Conservation (phyloP, 1,139 yeast species). For the Nakaseomyces glabratus region DNA sequence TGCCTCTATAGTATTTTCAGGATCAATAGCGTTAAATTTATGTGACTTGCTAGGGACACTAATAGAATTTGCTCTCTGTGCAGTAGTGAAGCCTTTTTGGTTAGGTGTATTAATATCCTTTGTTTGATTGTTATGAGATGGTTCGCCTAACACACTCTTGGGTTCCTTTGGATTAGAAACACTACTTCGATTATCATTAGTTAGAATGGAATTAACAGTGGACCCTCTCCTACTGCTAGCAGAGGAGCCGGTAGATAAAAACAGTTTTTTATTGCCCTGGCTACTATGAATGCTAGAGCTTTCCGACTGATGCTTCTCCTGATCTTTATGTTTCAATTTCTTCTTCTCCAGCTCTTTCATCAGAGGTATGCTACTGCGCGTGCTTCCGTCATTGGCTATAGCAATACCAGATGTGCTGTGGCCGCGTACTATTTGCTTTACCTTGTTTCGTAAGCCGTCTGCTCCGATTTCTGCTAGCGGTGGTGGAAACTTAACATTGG, state of each 20-base stretch:
- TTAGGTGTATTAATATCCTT: not conserved
- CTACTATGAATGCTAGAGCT: conserved; percentile 1
- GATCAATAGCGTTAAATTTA: not conserved
- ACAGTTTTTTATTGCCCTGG: not conserved
- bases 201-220: conserved; percentile 11
- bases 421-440: conserved; percentile 8
- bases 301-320: conserved; percentile 1
- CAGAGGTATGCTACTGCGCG: too few relatives aligned
- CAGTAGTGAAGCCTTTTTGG: too few relatives aligned
- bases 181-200: conserved; percentile 6
- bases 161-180: not conserved
- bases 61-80: conserved; percentile 4
- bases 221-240: conserved; percentile 15
- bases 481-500: too few relatives aligned
- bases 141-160: conserved; percentile 1
- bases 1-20: conserved; percentile 1
- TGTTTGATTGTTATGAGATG: not conserved
- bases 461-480: conserved; percentile 6
- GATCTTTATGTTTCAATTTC: too few relatives aligned
- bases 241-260: conserved; percentile 7
- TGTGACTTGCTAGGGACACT: not conserved
- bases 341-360: too few relatives aligned
- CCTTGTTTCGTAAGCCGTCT: conserved; percentile 4
- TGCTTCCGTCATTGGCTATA: too few relatives aligned
- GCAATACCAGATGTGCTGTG: not conserved